phyloP scores from a whole-genome alignment of 2,329 filamentous ascomycete genomes.

The Harringtonia lauricola region DNA sequence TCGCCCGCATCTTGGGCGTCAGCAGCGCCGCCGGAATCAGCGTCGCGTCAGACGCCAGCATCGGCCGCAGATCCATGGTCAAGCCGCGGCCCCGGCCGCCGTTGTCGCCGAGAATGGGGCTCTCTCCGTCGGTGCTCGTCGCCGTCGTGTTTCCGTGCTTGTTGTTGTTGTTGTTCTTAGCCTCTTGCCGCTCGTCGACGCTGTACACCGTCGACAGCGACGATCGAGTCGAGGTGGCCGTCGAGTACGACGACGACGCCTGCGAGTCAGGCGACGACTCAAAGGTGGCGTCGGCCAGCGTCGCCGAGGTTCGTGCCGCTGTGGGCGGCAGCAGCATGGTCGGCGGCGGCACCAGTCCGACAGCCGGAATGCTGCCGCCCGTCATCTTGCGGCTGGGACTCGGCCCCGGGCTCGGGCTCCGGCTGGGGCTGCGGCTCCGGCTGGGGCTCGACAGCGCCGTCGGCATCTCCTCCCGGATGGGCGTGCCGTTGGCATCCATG shows the following conservation, averaged over 20 bases:
- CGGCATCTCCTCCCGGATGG: not conserved
- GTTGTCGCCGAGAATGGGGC: not conserved
- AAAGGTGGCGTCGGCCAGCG: not conserved
- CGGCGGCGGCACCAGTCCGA: not conserved
- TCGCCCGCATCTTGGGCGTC: not conserved
- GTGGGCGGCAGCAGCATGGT: not conserved
- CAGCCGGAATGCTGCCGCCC: not conserved
- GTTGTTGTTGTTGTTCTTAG: constrained; percentile 10
- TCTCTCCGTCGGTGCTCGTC: not conserved
- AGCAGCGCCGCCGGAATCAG: not conserved
- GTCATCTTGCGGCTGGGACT: not conserved
- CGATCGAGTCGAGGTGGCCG: constrained; percentile 18
- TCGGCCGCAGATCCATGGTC: too few species aligned
- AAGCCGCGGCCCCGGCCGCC: too few species aligned
- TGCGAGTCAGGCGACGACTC: constrained; percentile 3
- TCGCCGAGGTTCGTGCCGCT: not conserved
- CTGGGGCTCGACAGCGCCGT: constrained; percentile 11
- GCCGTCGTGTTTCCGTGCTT: too few species aligned
- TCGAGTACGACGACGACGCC: constrained; percentile 5
- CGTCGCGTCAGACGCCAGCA: too few species aligned
- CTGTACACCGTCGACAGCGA: constrained; percentile 47
- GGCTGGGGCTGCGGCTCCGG: constrained; percentile 5
- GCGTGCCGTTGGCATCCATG: not conserved
- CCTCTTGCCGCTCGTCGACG: constrained; percentile 34
- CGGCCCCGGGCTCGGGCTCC: not conserved